Evolutionary conservation across 2,329 filamentous ascomycete genomes (phyloP), one percentile per base, ranked within the genome.

Genomic region (Aureobasidium melanogenum): DNA sequence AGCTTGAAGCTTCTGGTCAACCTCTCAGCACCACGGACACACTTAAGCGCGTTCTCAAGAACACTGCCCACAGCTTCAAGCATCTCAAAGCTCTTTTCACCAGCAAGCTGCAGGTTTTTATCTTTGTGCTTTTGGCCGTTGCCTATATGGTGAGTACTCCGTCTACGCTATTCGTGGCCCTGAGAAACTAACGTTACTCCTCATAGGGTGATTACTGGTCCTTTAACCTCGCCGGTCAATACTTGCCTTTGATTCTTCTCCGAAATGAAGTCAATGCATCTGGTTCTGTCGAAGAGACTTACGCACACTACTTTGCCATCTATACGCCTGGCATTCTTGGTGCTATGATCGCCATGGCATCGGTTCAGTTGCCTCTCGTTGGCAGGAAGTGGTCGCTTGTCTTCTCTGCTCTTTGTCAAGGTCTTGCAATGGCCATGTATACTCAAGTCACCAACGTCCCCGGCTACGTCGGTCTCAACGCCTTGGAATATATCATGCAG

Each of bases 401-500:
- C 12, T 63, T 78, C 36, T 77, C 75, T 0, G 72, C 73, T 2
- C 72, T 68, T 0, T 66, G 77, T n/a, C 78, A 78, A 75, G 76
- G 72, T 24, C 65, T 72, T 7, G 75, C 73, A 36, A 76, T 80
- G 60, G 77, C 79, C 66, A 67, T 79, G 47, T 79, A 77, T 68
- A 72, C 69, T 50, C 69, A 71, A 34, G 76, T 80, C 61, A 79
- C 80, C 73, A 70, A 14, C 70, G 76, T 26, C 74, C 76, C 22
- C 73, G 72, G 24, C 79, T 58, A 81, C 66, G 76, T 80, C 46
- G 78, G 78, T 6, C 69, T 81, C 30, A 80, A 79, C 65, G 71
- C 75, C n/a, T 76, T 80, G 74, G 77, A 80, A 64, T 80, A 80
- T 64, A 79, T 81, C 64, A 80, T 81, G 69, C 79, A 81, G 65